Conservation (phyloP, 2,329 filamentous ascomycete genomes). For the Stachybotrys elegans region DNA sequence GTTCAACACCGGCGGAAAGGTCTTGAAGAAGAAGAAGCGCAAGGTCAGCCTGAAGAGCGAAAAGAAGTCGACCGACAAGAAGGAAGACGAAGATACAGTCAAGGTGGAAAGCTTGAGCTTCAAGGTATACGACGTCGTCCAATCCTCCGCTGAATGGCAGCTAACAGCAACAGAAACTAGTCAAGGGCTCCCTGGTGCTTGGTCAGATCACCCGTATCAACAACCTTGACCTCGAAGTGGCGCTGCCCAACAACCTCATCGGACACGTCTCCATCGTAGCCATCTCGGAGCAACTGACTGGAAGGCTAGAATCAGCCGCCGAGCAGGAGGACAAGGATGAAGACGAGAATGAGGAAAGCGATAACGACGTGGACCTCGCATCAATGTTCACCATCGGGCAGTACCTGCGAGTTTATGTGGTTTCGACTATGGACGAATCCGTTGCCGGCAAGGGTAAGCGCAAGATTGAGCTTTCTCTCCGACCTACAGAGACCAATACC, state of each 20-base stretch:
- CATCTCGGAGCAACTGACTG: constrained; percentile 76
- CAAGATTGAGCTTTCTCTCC: constrained; percentile 81
- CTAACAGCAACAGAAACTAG: constrained; percentile 58
- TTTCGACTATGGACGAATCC: constrained; percentile 68
- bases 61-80: constrained; percentile 44
- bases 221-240: constrained; percentile 69
- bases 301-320: constrained; percentile 66
- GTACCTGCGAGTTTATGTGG: constrained; percentile 79
- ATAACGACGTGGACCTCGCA: constrained; percentile 64
- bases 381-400: constrained; percentile 78
- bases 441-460: constrained; percentile 61
- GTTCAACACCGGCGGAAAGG: constrained; percentile 44
- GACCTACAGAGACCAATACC: constrained; percentile 72
- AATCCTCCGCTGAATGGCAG: constrained; percentile 8
- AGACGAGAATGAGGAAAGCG: constrained; percentile 40
- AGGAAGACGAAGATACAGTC: constrained; percentile 44
- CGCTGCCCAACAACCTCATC: constrained; percentile 86
- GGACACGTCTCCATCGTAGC: constrained; percentile 89
- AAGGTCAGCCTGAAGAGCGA: constrained; percentile 47
- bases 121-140: constrained; percentile 57
- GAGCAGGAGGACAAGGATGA: constrained; percentile 46
- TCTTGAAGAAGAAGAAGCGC: constrained; percentile 48
- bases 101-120: constrained; percentile 85
- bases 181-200: constrained; percentile 80
- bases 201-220: constrained; percentile 82